phyloP scores from a whole-genome alignment of 805 yeast genomes.

The Spathaspora sp. region DNA sequence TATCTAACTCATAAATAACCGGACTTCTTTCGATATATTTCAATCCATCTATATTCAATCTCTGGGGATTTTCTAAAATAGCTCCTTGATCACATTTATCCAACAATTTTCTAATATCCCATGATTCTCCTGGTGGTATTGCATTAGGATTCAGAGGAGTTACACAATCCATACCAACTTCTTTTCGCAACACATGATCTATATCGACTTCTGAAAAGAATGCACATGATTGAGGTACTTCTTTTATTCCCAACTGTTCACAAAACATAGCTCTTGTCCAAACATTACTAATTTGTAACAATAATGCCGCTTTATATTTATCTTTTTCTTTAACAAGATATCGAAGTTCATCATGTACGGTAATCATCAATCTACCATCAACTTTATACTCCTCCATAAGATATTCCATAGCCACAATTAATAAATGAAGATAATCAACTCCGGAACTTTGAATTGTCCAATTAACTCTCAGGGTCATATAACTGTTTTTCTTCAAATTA shows the following conservation, averaged over 20 bases:
- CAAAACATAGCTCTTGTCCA: conserved; percentile 98
- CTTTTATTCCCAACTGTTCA: conserved; percentile 83
- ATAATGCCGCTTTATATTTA: conserved; percentile 70
- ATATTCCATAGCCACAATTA: conserved; percentile 85
- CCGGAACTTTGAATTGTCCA: conserved; percentile 99
- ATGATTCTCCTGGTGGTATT: conserved; percentile 75
- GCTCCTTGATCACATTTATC: conserved; percentile 16
- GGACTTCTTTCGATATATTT: conserved; percentile 17
- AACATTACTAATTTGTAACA: conserved; percentile 82
- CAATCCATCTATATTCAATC: neutral
- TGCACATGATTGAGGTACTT: conserved; percentile 92
- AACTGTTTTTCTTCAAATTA: conserved; percentile 62
- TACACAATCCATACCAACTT: conserved; percentile 85
- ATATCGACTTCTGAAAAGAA: conserved; percentile 93
- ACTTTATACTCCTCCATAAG: conserved; percentile 59
- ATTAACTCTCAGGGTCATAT: conserved; percentile 85
- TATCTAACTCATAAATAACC: conserved; percentile 25
- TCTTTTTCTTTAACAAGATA: conserved; percentile 74
- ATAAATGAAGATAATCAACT: conserved; percentile 87
- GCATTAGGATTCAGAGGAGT: conserved; percentile 81
- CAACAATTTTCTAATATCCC: conserved; percentile 56
- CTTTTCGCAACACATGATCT: conserved; percentile 84
- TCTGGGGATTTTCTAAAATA: conserved; percentile 4
- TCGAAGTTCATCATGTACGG: conserved; percentile 95
- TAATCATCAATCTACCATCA: conserved; percentile 73